phyloP scores from a whole-genome alignment of 2,329 filamentous ascomycete species.

The Rosellinia necatrix region DNA sequence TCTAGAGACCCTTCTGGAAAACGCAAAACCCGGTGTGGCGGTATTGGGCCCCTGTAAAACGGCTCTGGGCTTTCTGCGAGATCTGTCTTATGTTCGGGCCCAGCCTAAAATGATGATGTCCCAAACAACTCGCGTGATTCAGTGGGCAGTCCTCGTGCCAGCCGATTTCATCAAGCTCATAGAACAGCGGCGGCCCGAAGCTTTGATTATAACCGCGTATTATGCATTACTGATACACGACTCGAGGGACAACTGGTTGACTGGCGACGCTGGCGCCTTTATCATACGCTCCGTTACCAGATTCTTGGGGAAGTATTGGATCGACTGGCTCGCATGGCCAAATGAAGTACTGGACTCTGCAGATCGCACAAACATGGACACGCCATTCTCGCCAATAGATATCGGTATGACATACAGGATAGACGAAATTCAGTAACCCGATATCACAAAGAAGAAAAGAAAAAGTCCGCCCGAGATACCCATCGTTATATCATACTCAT shows the following conservation, averaged over 20 bases:
- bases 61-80: slow-evolving; percentile 4
- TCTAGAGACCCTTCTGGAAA: neutral
- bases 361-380: neutral
- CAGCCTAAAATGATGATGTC: neutral
- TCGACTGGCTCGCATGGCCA: slow-evolving; percentile 35
- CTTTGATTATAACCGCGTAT: slow-evolving; percentile 49
- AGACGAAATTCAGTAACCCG: neutral
- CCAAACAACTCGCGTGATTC: slow-evolving; percentile 12
- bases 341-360: slow-evolving; percentile 21
- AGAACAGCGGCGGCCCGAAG: slow-evolving; percentile 44
- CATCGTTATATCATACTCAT: no score
- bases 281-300: slow-evolving; percentile 29
- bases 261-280: slow-evolving; percentile 33
- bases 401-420: neutral
- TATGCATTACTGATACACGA: slow-evolving; percentile 47
- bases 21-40: neutral
- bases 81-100: neutral
- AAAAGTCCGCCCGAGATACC: no score
- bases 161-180: slow-evolving; percentile 41
- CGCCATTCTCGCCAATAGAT: neutral
- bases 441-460: neutral
- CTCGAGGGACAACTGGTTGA: slow-evolving; percentile 42
- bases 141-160: slow-evolving; percentile 27
- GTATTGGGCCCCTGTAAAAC: slow-evolving; percentile 1
- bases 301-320: slow-evolving; percentile 33